Evolutionary conservation across 2,329 filamentous ascomycete genomes (phyloP).

Genomic region (Bipolaris oryzae): DNA sequence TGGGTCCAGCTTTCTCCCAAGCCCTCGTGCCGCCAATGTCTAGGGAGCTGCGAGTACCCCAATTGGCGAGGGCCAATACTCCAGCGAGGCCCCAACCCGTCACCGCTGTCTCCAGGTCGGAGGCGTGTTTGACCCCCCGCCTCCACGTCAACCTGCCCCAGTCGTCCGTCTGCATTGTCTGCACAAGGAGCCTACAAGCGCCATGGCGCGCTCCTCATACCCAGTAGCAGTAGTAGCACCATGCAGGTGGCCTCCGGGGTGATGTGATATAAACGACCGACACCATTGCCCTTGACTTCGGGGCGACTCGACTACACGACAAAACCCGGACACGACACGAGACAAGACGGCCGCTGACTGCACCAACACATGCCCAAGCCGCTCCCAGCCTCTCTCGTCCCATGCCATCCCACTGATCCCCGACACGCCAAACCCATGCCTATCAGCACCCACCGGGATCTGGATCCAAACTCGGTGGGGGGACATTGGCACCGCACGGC

Average conservation of each 20-base stretch:
- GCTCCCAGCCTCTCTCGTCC: background rate
- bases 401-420: background rate
- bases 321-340: background rate
- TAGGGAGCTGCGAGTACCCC: too few species aligned
- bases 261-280: slow-evolving; percentile 2
- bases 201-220: slow-evolving; percentile 13
- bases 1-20: background rate
- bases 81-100: slow-evolving; percentile 9
- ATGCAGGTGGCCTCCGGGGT: slow-evolving; percentile 21
- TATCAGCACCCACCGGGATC: slow-evolving; percentile 14
- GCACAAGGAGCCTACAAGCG: slow-evolving; percentile 17
- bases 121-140: slow-evolving; percentile 10
- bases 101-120: slow-evolving; percentile 7
- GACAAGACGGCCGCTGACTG: slow-evolving; percentile 3
- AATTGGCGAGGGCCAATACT: slow-evolving; percentile 7
- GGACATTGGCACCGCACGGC: slow-evolving; percentile 23
- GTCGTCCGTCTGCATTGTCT: slow-evolving; percentile 1
- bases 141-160: slow-evolving; percentile 12
- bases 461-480: slow-evolving; percentile 16
- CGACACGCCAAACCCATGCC: slow-evolving; percentile 11
- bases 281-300: slow-evolving; percentile 2
- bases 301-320: background rate
- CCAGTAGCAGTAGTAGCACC: slow-evolving; percentile 5
- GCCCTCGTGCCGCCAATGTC: slow-evolving; percentile 1
- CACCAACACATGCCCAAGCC: background rate